Evolutionary conservation across 495 filamentous ascomycete genomes (phyloP).

Genomic region (Annulohypoxylon maeteangense): DNA sequence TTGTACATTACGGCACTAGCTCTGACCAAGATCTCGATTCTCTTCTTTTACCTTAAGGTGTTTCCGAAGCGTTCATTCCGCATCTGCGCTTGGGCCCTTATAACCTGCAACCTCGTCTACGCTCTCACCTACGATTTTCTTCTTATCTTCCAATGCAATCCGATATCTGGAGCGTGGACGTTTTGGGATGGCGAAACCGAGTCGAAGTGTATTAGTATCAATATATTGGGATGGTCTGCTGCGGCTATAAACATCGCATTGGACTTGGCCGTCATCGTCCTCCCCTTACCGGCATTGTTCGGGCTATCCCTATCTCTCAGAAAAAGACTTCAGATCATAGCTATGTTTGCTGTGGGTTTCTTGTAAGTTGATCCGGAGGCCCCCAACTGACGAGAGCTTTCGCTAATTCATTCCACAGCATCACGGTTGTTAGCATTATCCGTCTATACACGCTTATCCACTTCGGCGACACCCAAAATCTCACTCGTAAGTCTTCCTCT

Average conservation of each 20-base stretch:
- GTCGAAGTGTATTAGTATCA: constrained; percentile 52
- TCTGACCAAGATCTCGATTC: constrained; percentile 61
- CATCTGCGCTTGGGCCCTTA: constrained; percentile 47
- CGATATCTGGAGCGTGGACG: constrained; percentile 52
- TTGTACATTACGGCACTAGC: constrained; percentile 55
- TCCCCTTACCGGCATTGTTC: constrained; percentile 53
- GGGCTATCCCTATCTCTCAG: constrained; percentile 47
- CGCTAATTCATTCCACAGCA: constrained; percentile 29
- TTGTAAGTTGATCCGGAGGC: constrained; percentile 36
- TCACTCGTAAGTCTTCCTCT: constrained; percentile 49
- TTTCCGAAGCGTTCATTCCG: constrained; percentile 58
- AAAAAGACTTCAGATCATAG: constrained; percentile 51
- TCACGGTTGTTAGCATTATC: constrained; percentile 52
- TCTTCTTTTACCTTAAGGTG: constrained; percentile 64
- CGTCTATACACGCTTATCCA: constrained; percentile 49
- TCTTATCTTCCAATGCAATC: constrained; percentile 57
- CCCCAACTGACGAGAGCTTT: neutral
- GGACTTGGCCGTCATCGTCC: constrained; percentile 54
- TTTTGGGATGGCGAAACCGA: constrained; percentile 50
- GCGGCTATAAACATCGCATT: constrained; percentile 52
- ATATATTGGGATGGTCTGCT: constrained; percentile 46
- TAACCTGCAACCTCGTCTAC: constrained; percentile 49
- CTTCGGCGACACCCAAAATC: constrained; percentile 51
- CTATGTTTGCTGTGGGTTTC: constrained; percentile 59
- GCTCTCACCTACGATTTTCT: constrained; percentile 48